These are phyloP conservation scores for Saccharomyces hybrid DNA, from an alignment of 1,139 yeast species.

Conservation along the genomic window DNA sequence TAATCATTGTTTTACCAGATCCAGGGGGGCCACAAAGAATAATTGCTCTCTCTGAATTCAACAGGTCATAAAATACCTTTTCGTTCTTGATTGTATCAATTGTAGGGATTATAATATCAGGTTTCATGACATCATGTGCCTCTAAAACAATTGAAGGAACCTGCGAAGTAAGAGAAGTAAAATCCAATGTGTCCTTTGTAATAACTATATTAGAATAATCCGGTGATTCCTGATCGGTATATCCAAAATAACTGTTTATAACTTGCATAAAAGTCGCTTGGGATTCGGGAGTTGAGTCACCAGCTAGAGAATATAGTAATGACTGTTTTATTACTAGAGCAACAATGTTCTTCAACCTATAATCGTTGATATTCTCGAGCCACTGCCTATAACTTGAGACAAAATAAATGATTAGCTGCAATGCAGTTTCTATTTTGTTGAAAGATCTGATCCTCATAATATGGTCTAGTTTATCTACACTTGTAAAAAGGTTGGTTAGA, in stretches of 20 bases:
- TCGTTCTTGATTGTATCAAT: constrained; percentile 70
- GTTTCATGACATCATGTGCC: constrained; percentile 52
- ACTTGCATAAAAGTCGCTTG: neutral
- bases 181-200: constrained; percentile 40
- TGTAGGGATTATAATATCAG: constrained; percentile 71
- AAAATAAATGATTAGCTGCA: neutral
- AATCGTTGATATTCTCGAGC: neutral
- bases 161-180: constrained; percentile 41
- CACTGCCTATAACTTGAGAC: neutral
- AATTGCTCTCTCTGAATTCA: constrained; percentile 53
- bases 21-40: constrained; percentile 96
- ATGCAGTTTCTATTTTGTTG: neutral
- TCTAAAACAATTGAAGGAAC: constrained; percentile 48
- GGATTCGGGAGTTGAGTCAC: neutral
- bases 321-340: neutral
- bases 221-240: neutral
- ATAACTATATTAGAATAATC: constrained; percentile 40
- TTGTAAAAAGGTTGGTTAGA: neutral
- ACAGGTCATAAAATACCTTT: constrained; percentile 45
- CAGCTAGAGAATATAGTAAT: neutral
- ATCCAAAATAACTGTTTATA: neutral
- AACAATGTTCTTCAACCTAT: neutral
- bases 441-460: neutral
- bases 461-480: neutral
- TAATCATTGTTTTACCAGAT: constrained; percentile 91